Evolutionary conservation across 306 rosid genomes (phyloP), one percentile per base, ranked within the genome.

Genomic region (Styphnolobium japonicum): DNA sequence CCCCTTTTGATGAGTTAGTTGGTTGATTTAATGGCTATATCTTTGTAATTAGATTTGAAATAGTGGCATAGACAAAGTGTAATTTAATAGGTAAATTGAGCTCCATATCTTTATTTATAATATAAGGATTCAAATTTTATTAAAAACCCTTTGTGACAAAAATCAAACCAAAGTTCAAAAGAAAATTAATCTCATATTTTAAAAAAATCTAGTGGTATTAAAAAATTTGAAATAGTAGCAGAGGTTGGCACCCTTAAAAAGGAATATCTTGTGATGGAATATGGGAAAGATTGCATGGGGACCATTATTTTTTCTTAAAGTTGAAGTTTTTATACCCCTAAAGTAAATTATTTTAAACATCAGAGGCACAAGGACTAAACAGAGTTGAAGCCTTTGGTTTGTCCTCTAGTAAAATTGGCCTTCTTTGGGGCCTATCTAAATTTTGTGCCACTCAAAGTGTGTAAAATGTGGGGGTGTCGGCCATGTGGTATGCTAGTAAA

Each of bases 381-480:
- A 33, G 73, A 61, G 7, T 7, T 18, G 45, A 23, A 15, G 4
- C 6, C 1, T 31, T 69, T 74, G 60, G 60, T 62, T 81, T 84
- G 88, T 81, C 87, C 11, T 87, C 1, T 69, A 62, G 78, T 65
- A 56, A 18, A n/a, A 40, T 10, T 46, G 72, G 61, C 11, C 22
- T 23, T 2, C 15, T 12, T 58, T 37, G 40, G 49, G 62, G 72
- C 27, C 48, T 42, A 40, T 40, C 2, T 39, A 25, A 58, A 68
- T 48, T 80, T 37, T 49, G 49, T 67, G 81, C 34, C 88, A 91
- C 77, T 56, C 51, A 73, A 81, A 82, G 85, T 85, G 77, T 78
- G 76, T 27, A 29, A 49, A 39, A 19, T 73, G 87, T 84, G 78
- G 62, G 65, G 68, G 57, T 85, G 96, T 89, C 92, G 92, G 93